phyloP scores from a whole-genome alignment of 257 asterid species.

The Plectranthus barbatus region DNA sequence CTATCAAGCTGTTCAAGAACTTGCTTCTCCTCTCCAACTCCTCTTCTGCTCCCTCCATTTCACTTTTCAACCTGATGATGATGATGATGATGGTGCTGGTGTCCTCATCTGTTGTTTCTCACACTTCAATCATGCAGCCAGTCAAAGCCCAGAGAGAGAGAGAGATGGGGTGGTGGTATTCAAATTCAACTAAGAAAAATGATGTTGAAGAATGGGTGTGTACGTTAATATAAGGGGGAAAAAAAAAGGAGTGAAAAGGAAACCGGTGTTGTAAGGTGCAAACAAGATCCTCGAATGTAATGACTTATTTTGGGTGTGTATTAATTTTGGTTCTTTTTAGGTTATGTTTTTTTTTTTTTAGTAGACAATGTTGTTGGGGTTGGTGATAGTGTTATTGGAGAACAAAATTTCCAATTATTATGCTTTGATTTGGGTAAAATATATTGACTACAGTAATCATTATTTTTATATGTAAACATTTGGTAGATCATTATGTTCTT shows the following conservation, averaged over 20 bases:
- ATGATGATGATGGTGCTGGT: neutral
- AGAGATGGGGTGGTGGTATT: neutral
- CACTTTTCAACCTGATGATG: no score
- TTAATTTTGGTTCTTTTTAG: slow-evolving; percentile 22
- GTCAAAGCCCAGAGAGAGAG: neutral
- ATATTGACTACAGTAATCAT: neutral
- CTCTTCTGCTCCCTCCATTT: slow-evolving; percentile 75
- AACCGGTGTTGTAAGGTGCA: neutral
- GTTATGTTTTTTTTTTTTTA: neutral
- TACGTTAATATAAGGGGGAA: neutral
- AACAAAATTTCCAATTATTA: neutral
- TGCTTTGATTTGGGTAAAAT: neutral
- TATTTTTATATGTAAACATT: neutral
- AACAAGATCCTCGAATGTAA: slow-evolving; percentile 23
- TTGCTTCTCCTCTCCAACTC: slow-evolving; percentile 87
- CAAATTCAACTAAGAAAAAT: neutral
- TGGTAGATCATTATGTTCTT: no score
- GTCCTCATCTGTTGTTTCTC: slow-evolving; percentile 8
- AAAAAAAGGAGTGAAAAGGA: slow-evolving; percentile 2
- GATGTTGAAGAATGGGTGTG: neutral
- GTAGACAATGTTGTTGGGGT: slow-evolving; percentile 13
- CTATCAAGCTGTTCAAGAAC: slow-evolving; percentile 68
- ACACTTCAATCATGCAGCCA: neutral
- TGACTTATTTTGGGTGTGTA: slow-evolving; percentile 7
- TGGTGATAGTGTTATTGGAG: slow-evolving; percentile 2